Conservation (phyloP, 169 alveolate genomes). For the Cyclospora cayetanensis region DNA sequence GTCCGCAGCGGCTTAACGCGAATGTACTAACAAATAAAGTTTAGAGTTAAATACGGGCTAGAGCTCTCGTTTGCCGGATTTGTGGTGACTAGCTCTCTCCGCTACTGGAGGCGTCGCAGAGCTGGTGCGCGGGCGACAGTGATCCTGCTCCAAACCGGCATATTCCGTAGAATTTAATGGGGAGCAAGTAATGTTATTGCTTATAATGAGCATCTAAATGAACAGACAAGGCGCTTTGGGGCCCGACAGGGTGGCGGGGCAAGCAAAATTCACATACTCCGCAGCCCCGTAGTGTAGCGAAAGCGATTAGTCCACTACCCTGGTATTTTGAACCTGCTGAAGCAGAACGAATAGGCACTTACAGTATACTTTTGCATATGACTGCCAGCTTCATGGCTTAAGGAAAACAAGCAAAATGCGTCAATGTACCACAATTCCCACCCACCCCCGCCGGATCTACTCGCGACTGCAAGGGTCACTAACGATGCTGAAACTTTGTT, state of each 20-base stretch:
- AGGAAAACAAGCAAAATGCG: background rate
- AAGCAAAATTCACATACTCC: background rate
- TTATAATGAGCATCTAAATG: too few relatives aligned
- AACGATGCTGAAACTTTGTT: background rate
- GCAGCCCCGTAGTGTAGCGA: conserved; percentile 17
- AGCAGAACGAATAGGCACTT: background rate
- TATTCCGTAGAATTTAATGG: background rate
- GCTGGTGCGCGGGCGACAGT: background rate
- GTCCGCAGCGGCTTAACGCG: background rate
- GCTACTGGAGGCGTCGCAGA: background rate
- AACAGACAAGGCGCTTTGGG: background rate
- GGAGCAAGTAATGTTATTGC: background rate
- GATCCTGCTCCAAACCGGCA: background rate
- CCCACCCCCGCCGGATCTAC: background rate
- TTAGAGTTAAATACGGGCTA: background rate
- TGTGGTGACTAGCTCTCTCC: background rate
- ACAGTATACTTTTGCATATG: background rate
- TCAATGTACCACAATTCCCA: background rate
- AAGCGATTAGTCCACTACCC: background rate
- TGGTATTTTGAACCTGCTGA: background rate
- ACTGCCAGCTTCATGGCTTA: background rate
- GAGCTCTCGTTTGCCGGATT: background rate
- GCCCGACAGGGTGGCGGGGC: background rate
- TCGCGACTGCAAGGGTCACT: background rate
- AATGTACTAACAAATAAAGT: background rate